phyloP scores from a whole-genome alignment of 345 rosid species.

The Kernera saxatilis region DNA sequence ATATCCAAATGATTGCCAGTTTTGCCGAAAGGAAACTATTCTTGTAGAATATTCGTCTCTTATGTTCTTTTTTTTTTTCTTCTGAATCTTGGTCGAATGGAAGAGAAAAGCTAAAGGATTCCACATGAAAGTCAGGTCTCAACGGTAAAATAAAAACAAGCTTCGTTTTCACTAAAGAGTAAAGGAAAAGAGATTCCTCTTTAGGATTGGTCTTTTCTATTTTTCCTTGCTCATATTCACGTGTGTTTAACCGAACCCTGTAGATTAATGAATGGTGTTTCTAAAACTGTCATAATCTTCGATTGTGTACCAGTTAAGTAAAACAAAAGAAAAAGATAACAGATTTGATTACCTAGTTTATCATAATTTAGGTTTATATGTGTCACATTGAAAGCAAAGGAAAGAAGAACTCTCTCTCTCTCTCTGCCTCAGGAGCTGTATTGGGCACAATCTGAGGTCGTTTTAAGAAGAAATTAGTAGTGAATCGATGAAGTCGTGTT shows the following conservation, averaged over 20 bases:
- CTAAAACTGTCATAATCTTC: not conserved
- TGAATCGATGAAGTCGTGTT: not conserved
- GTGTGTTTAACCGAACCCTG: not conserved
- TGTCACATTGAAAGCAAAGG: not conserved
- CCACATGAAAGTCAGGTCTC: slow-evolving; percentile 22
- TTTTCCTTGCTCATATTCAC: not conserved
- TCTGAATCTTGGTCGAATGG: not conserved
- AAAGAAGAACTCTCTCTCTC: not conserved
- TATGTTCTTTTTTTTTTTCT: not conserved
- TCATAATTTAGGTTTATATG: not conserved
- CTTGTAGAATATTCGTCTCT: slow-evolving; percentile 4
- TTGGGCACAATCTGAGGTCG: not conserved
- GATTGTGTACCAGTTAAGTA: not conserved
- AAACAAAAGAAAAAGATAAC: no score
- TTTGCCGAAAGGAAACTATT: not conserved
- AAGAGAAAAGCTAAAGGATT: slow-evolving; percentile 12
- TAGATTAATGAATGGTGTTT: not conserved
- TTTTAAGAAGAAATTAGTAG: slow-evolving; percentile 1
- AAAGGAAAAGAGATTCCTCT: slow-evolving; percentile 28
- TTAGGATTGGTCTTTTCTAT: not conserved
- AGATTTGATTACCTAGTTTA: not conserved
- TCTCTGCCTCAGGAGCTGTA: not conserved
- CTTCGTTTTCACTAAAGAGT: slow-evolving; percentile 32
- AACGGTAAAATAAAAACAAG: slow-evolving; percentile 31
- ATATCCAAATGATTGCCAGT: not conserved